Evolutionary conservation across 140 eudicot genomes (phyloP).

Genomic region (Cichorium intybus): DNA sequence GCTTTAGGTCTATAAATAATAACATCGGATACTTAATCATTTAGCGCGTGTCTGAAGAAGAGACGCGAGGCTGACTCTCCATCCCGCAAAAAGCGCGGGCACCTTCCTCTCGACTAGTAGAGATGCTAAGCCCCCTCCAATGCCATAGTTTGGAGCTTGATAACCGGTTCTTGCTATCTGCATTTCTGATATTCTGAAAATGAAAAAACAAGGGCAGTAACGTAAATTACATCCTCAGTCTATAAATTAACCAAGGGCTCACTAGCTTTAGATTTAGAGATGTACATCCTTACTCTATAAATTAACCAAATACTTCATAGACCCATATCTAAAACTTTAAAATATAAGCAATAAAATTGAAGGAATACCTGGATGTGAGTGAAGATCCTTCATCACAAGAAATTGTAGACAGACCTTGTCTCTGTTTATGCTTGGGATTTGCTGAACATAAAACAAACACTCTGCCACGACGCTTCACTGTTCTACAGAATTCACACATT

Average conservation of each 20-base stretch:
- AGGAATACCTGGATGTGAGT: conserved; percentile 43
- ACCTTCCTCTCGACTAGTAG: conserved; percentile 36
- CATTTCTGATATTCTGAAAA: conserved; percentile 40
- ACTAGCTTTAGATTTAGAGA: too few relatives aligned
- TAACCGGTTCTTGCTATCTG: conserved; percentile 33
- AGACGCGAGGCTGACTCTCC: conserved; percentile 43
- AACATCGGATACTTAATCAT: conserved; percentile 4
- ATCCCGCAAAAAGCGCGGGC: conserved; percentile 41
- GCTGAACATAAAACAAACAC: conserved; percentile 76
- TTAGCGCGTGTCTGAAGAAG: conserved; percentile 35
- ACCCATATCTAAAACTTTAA: not conserved
- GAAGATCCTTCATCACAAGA: conserved; percentile 47
- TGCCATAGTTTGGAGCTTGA: conserved; percentile 28
- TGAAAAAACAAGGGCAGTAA: not conserved
- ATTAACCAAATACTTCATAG: conserved; percentile 3
- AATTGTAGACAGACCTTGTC: conserved; percentile 84
- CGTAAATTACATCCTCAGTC: not conserved
- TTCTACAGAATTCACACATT: conserved; percentile 89
- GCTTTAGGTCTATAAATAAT: not conserved
- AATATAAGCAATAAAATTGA: not conserved
- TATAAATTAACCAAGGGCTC: not conserved
- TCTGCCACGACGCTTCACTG: conserved; percentile 87
- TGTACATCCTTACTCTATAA: too few relatives aligned
- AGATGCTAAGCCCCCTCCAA: conserved; percentile 47
- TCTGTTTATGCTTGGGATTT: conserved; percentile 94